Percentiles rank a stretch among this genome's conserved stretches.
Evolutionary conservation across 1,139 yeast genomes (phyloP).

Genomic region (Diutina ranongensis): DNA sequence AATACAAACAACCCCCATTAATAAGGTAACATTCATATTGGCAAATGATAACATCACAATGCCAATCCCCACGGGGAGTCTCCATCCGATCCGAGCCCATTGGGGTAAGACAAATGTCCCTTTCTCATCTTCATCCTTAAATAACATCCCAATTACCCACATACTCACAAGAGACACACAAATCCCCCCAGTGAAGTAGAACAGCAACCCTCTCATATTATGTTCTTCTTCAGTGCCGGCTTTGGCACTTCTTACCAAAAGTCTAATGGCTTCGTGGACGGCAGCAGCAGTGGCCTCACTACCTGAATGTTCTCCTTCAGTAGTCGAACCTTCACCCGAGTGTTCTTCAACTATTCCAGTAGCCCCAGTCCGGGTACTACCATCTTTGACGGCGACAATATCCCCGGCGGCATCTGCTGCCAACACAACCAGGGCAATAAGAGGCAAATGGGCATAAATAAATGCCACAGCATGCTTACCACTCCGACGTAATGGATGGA

Average conservation of each 20-base stretch:
- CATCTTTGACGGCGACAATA: slow-evolving; percentile 14
- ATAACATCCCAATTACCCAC: slow-evolving; percentile 19
- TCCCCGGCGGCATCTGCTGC: slow-evolving; percentile 59
- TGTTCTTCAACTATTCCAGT: not conserved
- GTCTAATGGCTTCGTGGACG: not conserved
- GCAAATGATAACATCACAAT: slow-evolving; percentile 36
- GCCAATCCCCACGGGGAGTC: slow-evolving; percentile 27
- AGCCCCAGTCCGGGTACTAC: not conserved
- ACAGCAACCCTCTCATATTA: slow-evolving; percentile 26
- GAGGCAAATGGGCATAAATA: slow-evolving; percentile 41
- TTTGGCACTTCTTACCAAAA: slow-evolving; percentile 6
- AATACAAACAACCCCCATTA: slow-evolving; percentile 32
- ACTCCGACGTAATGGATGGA: slow-evolving; percentile 44
- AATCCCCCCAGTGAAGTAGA: slow-evolving; percentile 40
- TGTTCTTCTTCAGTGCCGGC: slow-evolving; percentile 13
- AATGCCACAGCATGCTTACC: slow-evolving; percentile 36
- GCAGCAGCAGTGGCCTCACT: not conserved
- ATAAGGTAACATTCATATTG: slow-evolving; percentile 26
- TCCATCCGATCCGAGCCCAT: slow-evolving; percentile 21
- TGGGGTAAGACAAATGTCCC: not conserved
- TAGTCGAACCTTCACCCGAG: not conserved
- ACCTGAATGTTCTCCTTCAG: not conserved
- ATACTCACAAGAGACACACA: slow-evolving; percentile 27
- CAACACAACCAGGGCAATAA: slow-evolving; percentile 38
- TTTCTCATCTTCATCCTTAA: not conserved